Evolutionary conservation across 1,139 yeast genomes (phyloP).

Genomic region (Meyerozyma carpophila): DNA sequence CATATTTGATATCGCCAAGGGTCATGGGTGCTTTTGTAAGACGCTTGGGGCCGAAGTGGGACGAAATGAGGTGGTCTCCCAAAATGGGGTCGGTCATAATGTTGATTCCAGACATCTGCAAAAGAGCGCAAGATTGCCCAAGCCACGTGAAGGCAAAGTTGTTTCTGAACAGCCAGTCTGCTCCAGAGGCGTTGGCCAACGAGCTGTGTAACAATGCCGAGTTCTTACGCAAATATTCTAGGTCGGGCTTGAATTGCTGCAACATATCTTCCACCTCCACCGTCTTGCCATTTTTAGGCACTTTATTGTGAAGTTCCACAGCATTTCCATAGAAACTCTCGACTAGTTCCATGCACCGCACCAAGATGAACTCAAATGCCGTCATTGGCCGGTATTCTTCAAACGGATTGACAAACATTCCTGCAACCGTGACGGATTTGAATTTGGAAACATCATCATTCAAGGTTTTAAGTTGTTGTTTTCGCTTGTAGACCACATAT

Average conservation of each 20-base stretch:
- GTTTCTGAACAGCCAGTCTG: constrained; percentile 21
- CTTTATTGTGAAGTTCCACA: constrained; percentile 33
- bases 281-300: constrained; percentile 39
- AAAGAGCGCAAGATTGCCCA: constrained; percentile 82
- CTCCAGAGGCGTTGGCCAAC: neutral
- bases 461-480: constrained; percentile 26
- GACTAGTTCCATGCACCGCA: constrained; percentile 65
- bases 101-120: constrained; percentile 68
- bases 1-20: constrained; percentile 54
- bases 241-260: constrained; percentile 56
- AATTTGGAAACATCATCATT: constrained; percentile 25
- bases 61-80: constrained; percentile 59
- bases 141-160: constrained; percentile 79
- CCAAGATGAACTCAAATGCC: constrained; percentile 72
- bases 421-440: constrained; percentile 56
- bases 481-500: constrained; percentile 50
- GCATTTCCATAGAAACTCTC: constrained; percentile 66
- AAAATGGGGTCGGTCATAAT: constrained; percentile 83
- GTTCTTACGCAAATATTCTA: constrained; percentile 36
- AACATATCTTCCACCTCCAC: constrained; percentile 46
- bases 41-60: constrained; percentile 74
- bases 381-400: constrained; percentile 90
- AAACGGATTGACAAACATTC: constrained; percentile 87
- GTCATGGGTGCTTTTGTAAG: constrained; percentile 67
- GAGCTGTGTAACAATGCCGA: constrained; percentile 20